These are phyloP conservation scores for Brassica juncea DNA, from an alignment of 345 rosid species.

Conservation along the genomic window DNA sequence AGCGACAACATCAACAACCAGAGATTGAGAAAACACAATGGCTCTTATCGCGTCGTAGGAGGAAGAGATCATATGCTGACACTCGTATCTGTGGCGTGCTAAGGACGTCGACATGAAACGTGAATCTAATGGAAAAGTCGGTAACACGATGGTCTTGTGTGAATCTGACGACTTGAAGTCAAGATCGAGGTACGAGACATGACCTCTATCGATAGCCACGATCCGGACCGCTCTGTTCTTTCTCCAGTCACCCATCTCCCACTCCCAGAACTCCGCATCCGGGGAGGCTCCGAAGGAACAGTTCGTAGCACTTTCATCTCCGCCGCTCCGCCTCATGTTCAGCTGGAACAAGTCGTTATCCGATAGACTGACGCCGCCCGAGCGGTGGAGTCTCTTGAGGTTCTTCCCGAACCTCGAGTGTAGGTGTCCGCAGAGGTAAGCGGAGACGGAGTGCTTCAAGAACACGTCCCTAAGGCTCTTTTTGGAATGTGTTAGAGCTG, in stretches of 20 bases:
- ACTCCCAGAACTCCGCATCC: slow-evolving; percentile 83
- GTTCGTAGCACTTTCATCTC: slow-evolving; percentile 43
- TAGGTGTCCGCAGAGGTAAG: slow-evolving; percentile 90
- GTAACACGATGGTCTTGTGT: slow-evolving; percentile 65
- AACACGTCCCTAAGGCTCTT: slow-evolving; percentile 76
- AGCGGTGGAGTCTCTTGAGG: slow-evolving; percentile 75
- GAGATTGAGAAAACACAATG: slow-evolving; percentile 74
- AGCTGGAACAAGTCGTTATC: slow-evolving; percentile 63
- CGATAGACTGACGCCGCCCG: slow-evolving; percentile 41
- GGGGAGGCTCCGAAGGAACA: slow-evolving; percentile 64
- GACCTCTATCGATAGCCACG: slow-evolving; percentile 84
- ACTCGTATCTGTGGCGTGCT: slow-evolving; percentile 55
- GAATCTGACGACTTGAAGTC: slow-evolving; percentile 61
- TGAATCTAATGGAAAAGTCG: slow-evolving; percentile 90
- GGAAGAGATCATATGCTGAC: slow-evolving; percentile 67
- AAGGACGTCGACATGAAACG: slow-evolving; percentile 83
- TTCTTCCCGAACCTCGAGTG: slow-evolving; percentile 84
- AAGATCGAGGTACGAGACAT: slow-evolving; percentile 76
- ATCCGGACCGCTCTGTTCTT: slow-evolving; percentile 78
- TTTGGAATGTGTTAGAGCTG: slow-evolving; percentile 58
- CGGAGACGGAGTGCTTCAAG: slow-evolving; percentile 80
- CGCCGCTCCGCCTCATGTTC: slow-evolving; percentile 57
- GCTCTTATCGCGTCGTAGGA: slow-evolving; percentile 84
- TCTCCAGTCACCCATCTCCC: slow-evolving; percentile 99
- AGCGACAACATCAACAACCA: slow-evolving; percentile 64